Percentiles rank a stretch among this genome's conserved stretches.
These are phyloP conservation scores for Artomyces pyxidatus DNA, from an alignment of 768 basidiomycete species.

Conservation along the genomic window DNA sequence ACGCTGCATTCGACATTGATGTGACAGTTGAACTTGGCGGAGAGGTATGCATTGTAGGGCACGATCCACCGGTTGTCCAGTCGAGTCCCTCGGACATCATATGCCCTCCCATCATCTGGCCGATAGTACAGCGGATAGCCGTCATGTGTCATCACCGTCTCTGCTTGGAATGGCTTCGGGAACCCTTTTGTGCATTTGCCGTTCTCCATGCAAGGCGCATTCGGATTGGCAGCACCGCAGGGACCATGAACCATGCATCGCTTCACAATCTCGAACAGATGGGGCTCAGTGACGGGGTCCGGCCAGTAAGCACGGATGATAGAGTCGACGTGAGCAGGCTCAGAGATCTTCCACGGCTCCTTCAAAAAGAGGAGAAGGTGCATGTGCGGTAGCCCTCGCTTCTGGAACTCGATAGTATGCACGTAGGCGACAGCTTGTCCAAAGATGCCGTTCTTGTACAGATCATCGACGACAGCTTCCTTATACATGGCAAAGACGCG, in stretches of 20 bases:
- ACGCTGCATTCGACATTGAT: slow-evolving; percentile 41
- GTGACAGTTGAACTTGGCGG: slow-evolving; percentile 33
- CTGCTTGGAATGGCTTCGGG: slow-evolving; percentile 30
- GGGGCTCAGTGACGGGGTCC: slow-evolving; percentile 29
- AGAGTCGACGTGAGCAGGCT: slow-evolving; percentile 32
- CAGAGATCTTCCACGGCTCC: slow-evolving; percentile 24
- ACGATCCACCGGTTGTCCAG: slow-evolving; percentile 36
- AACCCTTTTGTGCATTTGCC: slow-evolving; percentile 34
- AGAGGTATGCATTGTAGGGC: slow-evolving; percentile 30
- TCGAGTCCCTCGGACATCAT: slow-evolving; percentile 17
- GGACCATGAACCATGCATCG: slow-evolving; percentile 42
- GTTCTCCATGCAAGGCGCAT: slow-evolving; percentile 34
- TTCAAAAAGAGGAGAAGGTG: slow-evolving; percentile 41
- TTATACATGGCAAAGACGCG: slow-evolving; percentile 39
- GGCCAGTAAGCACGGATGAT: slow-evolving; percentile 36
- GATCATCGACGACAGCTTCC: slow-evolving; percentile 22
- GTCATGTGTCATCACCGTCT: slow-evolving; percentile 30
- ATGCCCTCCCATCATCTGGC: slow-evolving; percentile 26
- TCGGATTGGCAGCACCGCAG: slow-evolving; percentile 28
- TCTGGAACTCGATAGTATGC: slow-evolving; percentile 52
- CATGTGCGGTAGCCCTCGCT: slow-evolving; percentile 45
- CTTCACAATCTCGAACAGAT: slow-evolving; percentile 32
- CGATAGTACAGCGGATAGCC: slow-evolving; percentile 33
- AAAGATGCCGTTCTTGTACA: slow-evolving; percentile 31
- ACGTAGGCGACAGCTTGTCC: slow-evolving; percentile 35